Evolutionary conservation across 1,284 basidiomycete genomes (phyloP), one percentile per base, ranked within the genome.

Genomic region (Cutaneotrichosporon cyanovorans): DNA sequence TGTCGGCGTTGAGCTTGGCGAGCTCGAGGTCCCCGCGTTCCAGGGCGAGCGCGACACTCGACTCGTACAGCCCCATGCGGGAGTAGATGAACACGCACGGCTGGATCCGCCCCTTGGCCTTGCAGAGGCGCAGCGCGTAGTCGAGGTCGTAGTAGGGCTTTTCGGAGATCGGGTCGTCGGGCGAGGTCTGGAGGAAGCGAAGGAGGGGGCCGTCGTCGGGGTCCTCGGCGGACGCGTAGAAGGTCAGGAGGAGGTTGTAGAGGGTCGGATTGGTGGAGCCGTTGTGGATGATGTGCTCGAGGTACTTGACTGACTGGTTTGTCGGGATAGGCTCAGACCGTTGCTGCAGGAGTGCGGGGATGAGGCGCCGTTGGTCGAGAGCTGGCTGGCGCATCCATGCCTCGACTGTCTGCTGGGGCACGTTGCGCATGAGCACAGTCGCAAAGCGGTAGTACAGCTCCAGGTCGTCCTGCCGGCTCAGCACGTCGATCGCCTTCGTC

Each of bases 41-140:
- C 33, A 99, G 76, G 0, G 95, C 95, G 31, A 98, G 77, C 67
- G 97, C 91, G 18, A 99, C 93, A 51, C 88, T 91, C 59, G 87
- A 87, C 73, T 98, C 95, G 75, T 85, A 96, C 41, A 97, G 73
- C 0, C 89, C 91, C 90, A 99, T 93, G 74, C 95, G 91, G 9
- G 89, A 87, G 71, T 97, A 98, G 48, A 99, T 93, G 60, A 90
- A 85, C 35, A 98, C 90, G 65, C 92, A 97, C 2, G 93, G 82
- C 60, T 92, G 87, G 23, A 82, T 87, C 39, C 87, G 77, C 5
- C 82, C 81, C 35, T 84, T 77, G 55, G 82, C 79, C 62, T 88
- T 89, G 74, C 92, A 98, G 37, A 95, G 72, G 9, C 95, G 81
- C 49, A 99, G 69, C 0, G 93, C 95, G 65, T 97, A 98, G 73